Evolutionary conservation across 2,329 filamentous ascomycete species (phyloP), one percentile per base, ranked within the genome.

Genomic region (Fusarium floridanum): DNA sequence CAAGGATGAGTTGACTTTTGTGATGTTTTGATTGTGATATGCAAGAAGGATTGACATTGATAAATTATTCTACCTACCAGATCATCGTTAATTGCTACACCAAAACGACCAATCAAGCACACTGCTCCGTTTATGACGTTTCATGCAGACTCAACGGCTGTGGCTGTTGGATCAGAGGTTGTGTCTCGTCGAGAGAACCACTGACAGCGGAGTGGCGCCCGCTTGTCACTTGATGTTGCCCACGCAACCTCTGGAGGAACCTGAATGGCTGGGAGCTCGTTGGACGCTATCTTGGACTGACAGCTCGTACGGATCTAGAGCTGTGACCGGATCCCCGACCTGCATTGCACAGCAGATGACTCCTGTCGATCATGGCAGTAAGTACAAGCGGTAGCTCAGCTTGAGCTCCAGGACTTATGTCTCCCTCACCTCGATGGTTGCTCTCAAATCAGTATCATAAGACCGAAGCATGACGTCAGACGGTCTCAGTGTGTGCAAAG

Each of bases 11-110:
- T 53, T 55, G 27, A 48, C 61, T 32, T 67, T 64, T 27, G n/a
- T 59, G 37, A 10, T 36, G 36, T 17, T 73, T 6, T 68, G 22
- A 73, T 73, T 74, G 22, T 41, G 71, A 73, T 74, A 64, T 68
- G 71, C 71, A 74, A 24, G 16, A 8, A 29, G 55, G 37, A 36
- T 34, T n/a, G 17, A 61, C 39, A 41, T 74, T 60, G 48, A 56
- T 34, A 39, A 55, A 57, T 53, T 22, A 39, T 17, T 50, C 48
- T 20, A 22, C 11, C 17, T 45, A 61, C 67, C 59, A 64, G 71
- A 73, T 73, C 71, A 56, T 68, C 71, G 20, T 64, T 22, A n/a
- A 63, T 45, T 53, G 22, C 45, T 53, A 29, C 24, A 45, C 53
- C 32, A 34, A 56, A 34, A 64, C 59, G 32, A 17, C 36, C 27